phyloP scores from a whole-genome alignment of 768 basidiomycete species.

The Tylopilus rubrobrunneus region DNA sequence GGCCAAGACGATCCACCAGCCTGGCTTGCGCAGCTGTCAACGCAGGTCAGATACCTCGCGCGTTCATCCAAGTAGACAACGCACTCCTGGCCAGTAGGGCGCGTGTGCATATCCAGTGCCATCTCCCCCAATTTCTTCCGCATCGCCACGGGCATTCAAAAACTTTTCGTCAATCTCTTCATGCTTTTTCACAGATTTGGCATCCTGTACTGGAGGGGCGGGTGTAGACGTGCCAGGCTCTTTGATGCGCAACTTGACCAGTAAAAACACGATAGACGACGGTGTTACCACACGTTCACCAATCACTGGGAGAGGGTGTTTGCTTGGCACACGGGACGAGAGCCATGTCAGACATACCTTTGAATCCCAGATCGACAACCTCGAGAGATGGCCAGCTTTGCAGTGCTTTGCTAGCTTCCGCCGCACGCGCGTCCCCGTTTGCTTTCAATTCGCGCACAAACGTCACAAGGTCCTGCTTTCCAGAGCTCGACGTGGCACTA shows the following conservation, averaged over 20 bases:
- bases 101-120: constrained; percentile 74
- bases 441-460: constrained; percentile 18
- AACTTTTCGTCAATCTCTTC: constrained; percentile 71
- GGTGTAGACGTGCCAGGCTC: constrained; percentile 42
- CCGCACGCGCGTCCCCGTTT: constrained; percentile 14
- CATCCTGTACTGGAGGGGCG: constrained; percentile 34
- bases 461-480: constrained; percentile 13
- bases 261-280: constrained; percentile 80
- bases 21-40: constrained; percentile 74
- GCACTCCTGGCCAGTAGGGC: constrained; percentile 85
- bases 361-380: constrained; percentile 78
- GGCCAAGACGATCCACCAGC: constrained; percentile 89
- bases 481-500: constrained; percentile 30
- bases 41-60: not conserved
- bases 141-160: constrained; percentile 55
- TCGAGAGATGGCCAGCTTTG: constrained; percentile 73
- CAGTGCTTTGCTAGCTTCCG: constrained; percentile 49
- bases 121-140: constrained; percentile 54
- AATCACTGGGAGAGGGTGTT: constrained; percentile 53
- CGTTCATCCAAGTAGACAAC: constrained; percentile 21
- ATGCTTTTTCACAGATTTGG: constrained; percentile 42
- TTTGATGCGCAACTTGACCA: constrained; percentile 75
- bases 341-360: constrained; percentile 48
- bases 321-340: not conserved
- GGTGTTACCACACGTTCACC: constrained; percentile 88